Percentiles rank a stretch among this genome's conserved stretches.
These are phyloP conservation scores for Acanthochlamys bracteata DNA, from an alignment of 106 monocot species.

Conservation along the genomic window DNA sequence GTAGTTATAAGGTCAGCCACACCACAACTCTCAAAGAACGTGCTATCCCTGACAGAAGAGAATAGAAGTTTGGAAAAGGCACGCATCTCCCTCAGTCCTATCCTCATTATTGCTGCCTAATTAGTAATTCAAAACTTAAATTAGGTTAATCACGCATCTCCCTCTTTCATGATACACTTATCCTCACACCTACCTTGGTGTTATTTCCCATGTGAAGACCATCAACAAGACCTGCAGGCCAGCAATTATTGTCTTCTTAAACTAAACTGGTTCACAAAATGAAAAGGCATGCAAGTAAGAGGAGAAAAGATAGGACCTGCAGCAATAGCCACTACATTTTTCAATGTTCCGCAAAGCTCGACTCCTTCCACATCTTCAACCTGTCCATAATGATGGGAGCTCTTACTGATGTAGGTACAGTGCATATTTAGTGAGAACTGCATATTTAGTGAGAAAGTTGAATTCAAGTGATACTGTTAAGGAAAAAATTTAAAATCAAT, in stretches of 20 bases:
- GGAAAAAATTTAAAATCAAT: too few relatives aligned
- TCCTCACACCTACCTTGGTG: constrained; percentile 60
- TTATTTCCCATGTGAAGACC: constrained; percentile 95
- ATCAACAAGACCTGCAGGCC: constrained; percentile 76
- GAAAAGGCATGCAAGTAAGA: too few relatives aligned
- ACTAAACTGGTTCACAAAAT: too few relatives aligned
- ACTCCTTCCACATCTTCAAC: constrained; percentile 90
- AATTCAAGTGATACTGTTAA: too few relatives aligned
- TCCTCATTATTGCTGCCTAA: constrained; percentile 96
- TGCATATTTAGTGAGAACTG: too few relatives aligned
- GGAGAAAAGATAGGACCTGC: constrained; percentile 44
- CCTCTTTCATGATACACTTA: too few relatives aligned
- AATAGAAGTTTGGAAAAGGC: constrained; percentile 78
- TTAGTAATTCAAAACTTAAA: not conserved
- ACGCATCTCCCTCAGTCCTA: constrained; percentile 82
- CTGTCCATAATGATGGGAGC: constrained; percentile 24
- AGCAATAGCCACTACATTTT: constrained; percentile 89
- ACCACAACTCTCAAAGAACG: constrained; percentile 96
- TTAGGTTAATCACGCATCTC: too few relatives aligned
- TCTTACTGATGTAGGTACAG: not conserved
- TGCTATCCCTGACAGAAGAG: constrained; percentile 74
- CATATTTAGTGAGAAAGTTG: too few relatives aligned
- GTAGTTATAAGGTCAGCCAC: constrained; percentile 86
- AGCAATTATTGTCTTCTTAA: too few relatives aligned
- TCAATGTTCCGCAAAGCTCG: constrained; percentile 85